A percentile compares a stretch with the other conserved stretches of the same genome.
Conservation (phyloP, 1,284 basidiomycete genomes). For the Naganishia liquefaciens region DNA sequence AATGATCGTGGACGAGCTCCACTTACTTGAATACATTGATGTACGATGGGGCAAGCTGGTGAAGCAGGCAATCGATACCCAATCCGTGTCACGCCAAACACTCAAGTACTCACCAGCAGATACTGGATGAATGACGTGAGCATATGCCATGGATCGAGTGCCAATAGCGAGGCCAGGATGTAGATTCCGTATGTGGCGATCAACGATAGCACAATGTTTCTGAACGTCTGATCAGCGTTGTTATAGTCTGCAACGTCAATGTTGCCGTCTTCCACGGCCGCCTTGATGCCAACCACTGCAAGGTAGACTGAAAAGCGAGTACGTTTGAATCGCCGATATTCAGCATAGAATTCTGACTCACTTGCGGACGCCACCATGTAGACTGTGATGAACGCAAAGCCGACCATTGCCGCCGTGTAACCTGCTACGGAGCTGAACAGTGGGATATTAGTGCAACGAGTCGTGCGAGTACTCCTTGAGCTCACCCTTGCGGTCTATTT, state of each 20-base stretch:
- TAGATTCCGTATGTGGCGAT: slow-evolving; percentile 85
- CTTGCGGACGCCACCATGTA: slow-evolving; percentile 75
- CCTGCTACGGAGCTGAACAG: slow-evolving; percentile 63
- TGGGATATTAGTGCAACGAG: background rate
- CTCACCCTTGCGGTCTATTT: slow-evolving; percentile 81
- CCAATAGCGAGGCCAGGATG: slow-evolving; percentile 75
- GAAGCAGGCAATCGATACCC: too few species aligned
- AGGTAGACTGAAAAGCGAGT: slow-evolving; percentile 62
- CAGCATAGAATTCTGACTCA: slow-evolving; percentile 50
- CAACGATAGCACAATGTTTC: slow-evolving; percentile 80
- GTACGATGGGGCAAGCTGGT: slow-evolving; percentile 72
- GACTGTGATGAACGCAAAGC: slow-evolving; percentile 81
- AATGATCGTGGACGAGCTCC: background rate
- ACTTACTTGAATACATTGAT: slow-evolving; percentile 84
- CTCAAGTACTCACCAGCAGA: slow-evolving; percentile 63
- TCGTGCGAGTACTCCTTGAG: slow-evolving; percentile 13
- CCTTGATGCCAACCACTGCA: slow-evolving; percentile 73
- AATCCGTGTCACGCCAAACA: background rate
- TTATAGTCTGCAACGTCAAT: slow-evolving; percentile 61
- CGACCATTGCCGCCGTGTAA: slow-evolving; percentile 77
- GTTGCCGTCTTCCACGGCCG: slow-evolving; percentile 57
- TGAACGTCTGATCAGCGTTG: slow-evolving; percentile 75
- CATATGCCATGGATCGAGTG: slow-evolving; percentile 58
- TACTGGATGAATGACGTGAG: slow-evolving; percentile 93
- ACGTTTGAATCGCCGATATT: too few species aligned